A percentile compares a stretch with the other conserved stretches of the same genome.
Conservation (phyloP, 352 stramenopile genomes). For the Globisporangium recalcitrans region DNA sequence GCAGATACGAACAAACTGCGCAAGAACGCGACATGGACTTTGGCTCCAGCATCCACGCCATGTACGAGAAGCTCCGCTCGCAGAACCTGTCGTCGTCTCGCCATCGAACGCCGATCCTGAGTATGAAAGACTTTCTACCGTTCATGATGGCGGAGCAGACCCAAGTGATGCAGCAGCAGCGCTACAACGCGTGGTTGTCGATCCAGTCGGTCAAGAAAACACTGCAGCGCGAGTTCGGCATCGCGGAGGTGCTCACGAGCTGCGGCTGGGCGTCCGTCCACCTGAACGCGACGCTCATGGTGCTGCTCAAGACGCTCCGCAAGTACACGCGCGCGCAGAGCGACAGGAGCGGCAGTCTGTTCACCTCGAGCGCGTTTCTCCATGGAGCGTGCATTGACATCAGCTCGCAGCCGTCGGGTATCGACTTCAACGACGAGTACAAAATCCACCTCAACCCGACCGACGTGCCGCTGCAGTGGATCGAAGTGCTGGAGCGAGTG, state of each 20-base stretch:
- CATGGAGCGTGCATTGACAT: conserved; percentile 34
- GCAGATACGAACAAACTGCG: conserved; percentile 8
- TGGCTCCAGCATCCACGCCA: conserved; percentile 36
- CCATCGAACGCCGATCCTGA: conserved; percentile 32
- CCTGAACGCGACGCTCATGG: conserved; percentile 56
- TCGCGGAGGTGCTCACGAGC: conserved; percentile 40
- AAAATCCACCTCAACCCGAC: conserved; percentile 46
- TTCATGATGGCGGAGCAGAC: conserved; percentile 40
- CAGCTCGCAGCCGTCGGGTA: conserved; percentile 42
- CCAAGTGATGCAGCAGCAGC: conserved; percentile 30
- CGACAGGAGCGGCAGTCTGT: conserved; percentile 16
- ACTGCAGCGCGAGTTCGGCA: conserved; percentile 44
- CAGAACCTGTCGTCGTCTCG: conserved; percentile 17
- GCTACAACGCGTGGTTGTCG: conserved; percentile 39
- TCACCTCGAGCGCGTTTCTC: conserved; percentile 33
- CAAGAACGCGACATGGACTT: conserved; percentile 48
- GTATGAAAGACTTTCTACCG: conserved; percentile 31
- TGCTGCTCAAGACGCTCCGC: conserved; percentile 51
- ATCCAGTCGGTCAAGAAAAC: conserved; percentile 48
- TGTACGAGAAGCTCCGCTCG: conserved; percentile 25
- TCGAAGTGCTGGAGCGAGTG: conserved; percentile 52
- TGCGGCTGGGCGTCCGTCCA: conserved; percentile 58
- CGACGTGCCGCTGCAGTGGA: conserved; percentile 60
- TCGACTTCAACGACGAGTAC: conserved; percentile 59
- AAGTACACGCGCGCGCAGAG: conserved; percentile 38